Base-by-base conservation (phyloP, 148 eudicot genomes). In the Amaranthus palmeri region DNA sequence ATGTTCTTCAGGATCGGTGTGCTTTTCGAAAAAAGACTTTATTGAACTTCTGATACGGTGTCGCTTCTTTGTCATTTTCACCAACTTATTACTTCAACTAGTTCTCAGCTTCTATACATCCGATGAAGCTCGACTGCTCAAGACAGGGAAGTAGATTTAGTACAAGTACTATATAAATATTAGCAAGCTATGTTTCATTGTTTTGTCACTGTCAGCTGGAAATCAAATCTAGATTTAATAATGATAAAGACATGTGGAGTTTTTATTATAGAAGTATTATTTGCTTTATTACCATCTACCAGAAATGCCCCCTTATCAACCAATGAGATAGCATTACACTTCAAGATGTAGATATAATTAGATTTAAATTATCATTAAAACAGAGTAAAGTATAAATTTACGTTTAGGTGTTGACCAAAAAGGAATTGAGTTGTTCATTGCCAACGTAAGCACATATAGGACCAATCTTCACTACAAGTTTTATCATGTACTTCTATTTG, bases 1-100 rank as follows among this genome's bases (percentile, higher is more conserved):
- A 69, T 84, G 84, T 50, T 82, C 86, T 54, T 84, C 92, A 44
- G 88, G 86, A 80, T 90, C 89, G 51, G 88, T 54, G 72, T 90
- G 93, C 75, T 58, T 83, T 50, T 86, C 86, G 41, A 88, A 74
- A 59, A 92, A 84, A 9, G 92, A 82, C 75, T 76, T 83, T 5
- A 90, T 68, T 43, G 82, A 68, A 25, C 72, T 68, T 54, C 82
- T 81, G 72, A 72, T 76, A 13, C 67, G 84, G 75, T 81, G 93
- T 25, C 36, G 36, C 65, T 61, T 78, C 76, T 74, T 92, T 17
- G 90, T 71, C 97, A 89, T 92, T 62, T 83, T 72, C 65, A 54
- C 41, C 61, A 4, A 49, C 54, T 72, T 65, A 57, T 48, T 10
- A n/a, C 68, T 67, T 68, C 42, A 49, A 47, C 48, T 41, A 56